These are phyloP conservation scores for Rosa multiflora DNA, from an alignment of 306 rosid species.

Conservation along the genomic window DNA sequence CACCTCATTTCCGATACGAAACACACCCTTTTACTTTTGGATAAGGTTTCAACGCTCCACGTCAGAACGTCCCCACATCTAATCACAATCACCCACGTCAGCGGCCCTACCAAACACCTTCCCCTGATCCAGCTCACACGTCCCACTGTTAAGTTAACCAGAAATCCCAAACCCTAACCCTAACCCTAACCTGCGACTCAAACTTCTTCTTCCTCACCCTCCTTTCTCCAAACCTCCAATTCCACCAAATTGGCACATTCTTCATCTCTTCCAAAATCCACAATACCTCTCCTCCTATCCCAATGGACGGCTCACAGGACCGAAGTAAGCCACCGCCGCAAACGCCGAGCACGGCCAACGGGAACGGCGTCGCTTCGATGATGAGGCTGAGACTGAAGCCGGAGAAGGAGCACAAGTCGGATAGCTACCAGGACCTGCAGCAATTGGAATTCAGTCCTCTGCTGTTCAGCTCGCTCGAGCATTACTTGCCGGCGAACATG, in stretches of 20 bases:
- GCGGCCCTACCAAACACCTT: background rate
- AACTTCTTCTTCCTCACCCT: constrained; percentile 1
- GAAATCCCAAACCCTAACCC: background rate
- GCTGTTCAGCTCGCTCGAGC: constrained; percentile 79
- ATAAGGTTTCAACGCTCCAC: constrained; percentile 6
- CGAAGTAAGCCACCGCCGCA: constrained; percentile 43
- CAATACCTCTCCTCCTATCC: background rate
- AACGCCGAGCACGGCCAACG: constrained; percentile 39
- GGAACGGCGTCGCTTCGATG: constrained; percentile 28
- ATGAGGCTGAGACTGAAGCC: constrained; percentile 53
- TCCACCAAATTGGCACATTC: background rate
- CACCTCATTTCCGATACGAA: background rate
- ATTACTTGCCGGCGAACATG: constrained; percentile 61
- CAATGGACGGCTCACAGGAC: constrained; percentile 46
- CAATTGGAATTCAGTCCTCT: constrained; percentile 71
- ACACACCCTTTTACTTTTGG: background rate
- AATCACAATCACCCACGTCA: background rate
- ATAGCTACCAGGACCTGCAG: constrained; percentile 67
- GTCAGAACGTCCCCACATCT: background rate
- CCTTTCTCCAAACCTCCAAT: background rate
- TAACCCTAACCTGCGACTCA: constrained; percentile 24
- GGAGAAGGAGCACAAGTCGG: constrained; percentile 65
- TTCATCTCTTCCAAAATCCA: background rate
- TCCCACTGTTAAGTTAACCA: background rate
- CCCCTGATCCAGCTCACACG: background rate